phyloP scores from a whole-genome alignment of 176 grass and related monocot species.

The Juncus inflexus region DNA sequence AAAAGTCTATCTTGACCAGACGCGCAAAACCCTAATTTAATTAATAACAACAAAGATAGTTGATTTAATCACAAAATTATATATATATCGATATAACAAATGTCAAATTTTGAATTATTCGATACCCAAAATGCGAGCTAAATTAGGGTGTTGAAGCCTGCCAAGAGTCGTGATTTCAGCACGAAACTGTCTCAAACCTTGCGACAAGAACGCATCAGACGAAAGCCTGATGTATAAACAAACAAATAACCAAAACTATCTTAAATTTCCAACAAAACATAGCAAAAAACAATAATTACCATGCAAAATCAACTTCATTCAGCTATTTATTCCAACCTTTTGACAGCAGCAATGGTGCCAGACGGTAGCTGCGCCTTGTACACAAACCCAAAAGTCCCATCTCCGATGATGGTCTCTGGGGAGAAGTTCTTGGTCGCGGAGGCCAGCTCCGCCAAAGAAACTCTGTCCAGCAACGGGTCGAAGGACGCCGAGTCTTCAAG shows the following conservation, averaged over 20 bases:
- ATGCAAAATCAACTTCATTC: too few species aligned
- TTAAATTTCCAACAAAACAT: too few species aligned
- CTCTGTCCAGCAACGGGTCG: slow-evolving; percentile 39
- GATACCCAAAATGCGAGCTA: slow-evolving; percentile 46
- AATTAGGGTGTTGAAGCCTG: slow-evolving; percentile 58
- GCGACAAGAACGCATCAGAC: slow-evolving; percentile 35
- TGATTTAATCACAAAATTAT: too few species aligned
- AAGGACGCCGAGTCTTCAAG: slow-evolving; percentile 8
- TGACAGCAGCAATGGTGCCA: slow-evolving; percentile 52
- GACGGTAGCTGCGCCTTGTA: slow-evolving; percentile 61
- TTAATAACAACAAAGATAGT: slow-evolving; percentile 1
- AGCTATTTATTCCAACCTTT: slow-evolving; percentile 17
- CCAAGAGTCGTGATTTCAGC: slow-evolving; percentile 85
- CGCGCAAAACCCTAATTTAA: slow-evolving; percentile 53
- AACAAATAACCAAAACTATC: too few species aligned
- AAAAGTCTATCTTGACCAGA: slow-evolving; percentile 59
- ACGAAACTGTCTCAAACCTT: slow-evolving; percentile 72
- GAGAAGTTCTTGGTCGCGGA: slow-evolving; percentile 64
- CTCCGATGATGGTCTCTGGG: slow-evolving; percentile 71
- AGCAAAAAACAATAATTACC: too few species aligned
- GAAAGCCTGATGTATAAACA: slow-evolving; percentile 30
- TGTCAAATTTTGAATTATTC: not conserved
- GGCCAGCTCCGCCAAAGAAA: slow-evolving; percentile 57
- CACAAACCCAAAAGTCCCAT: slow-evolving; percentile 91
- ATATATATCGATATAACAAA: too few species aligned